Evolutionary conservation across 768 basidiomycete genomes (phyloP).

Genomic region (Pholiota microspora): DNA sequence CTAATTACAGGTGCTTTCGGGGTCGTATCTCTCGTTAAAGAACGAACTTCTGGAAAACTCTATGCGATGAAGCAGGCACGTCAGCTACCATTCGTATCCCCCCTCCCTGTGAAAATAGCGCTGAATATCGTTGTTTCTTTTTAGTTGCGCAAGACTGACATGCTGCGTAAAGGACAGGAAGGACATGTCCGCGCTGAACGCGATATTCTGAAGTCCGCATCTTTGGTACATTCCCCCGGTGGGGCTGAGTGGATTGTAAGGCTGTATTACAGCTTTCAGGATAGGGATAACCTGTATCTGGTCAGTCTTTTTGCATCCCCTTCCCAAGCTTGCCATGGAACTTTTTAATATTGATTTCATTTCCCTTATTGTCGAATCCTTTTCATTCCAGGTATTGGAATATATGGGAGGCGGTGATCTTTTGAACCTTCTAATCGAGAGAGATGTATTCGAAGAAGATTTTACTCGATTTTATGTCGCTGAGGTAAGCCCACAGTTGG

Average conservation of each 20-base stretch:
- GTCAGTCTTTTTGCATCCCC: slow-evolving; percentile 42
- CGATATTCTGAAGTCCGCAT: slow-evolving; percentile 89
- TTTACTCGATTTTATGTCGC: slow-evolving; percentile 94
- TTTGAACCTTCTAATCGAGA: slow-evolving; percentile 91
- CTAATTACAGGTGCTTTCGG: slow-evolving; percentile 80
- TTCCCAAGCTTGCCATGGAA: slow-evolving; percentile 28
- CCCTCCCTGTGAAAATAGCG: not conserved
- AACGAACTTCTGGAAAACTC: slow-evolving; percentile 73
- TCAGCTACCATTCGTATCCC: slow-evolving; percentile 2
- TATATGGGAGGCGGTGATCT: slow-evolving; percentile 98
- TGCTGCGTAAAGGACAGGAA: slow-evolving; percentile 96
- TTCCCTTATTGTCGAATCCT: slow-evolving; percentile 25
- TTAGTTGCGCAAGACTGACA: slow-evolving; percentile 83
- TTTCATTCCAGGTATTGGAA: slow-evolving; percentile 69
- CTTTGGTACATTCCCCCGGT: slow-evolving; percentile 69
- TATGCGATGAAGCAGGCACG: slow-evolving; percentile 96
- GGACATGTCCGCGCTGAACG: slow-evolving; percentile 96
- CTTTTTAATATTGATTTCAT: slow-evolving; percentile 58
- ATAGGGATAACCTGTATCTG: slow-evolving; percentile 92
- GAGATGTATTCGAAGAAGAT: slow-evolving; percentile 86
- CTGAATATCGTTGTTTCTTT: slow-evolving; percentile 17
- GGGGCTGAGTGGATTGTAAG: slow-evolving; percentile 93
- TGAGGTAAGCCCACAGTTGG: slow-evolving; percentile 52
- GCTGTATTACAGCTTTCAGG: slow-evolving; percentile 92
- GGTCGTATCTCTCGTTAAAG: slow-evolving; percentile 89